Conservation (phyloP, 805 yeast species). For the Soucietia sequanensis region DNA sequence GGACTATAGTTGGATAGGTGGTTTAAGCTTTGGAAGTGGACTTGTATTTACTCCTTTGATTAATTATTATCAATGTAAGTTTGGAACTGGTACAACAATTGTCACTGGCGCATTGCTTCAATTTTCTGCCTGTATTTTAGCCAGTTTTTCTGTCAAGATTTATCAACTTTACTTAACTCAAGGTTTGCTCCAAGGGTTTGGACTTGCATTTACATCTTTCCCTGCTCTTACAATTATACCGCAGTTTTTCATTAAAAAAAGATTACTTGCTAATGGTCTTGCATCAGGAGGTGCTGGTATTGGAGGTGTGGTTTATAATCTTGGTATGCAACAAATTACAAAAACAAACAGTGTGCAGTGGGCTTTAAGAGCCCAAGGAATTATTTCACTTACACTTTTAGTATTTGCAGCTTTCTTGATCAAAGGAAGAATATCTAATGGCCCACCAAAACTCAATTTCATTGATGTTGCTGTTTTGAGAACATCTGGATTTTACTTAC, state of each 20-base stretch:
- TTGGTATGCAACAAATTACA: constrained; percentile 48
- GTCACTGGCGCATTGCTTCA: constrained; percentile 49
- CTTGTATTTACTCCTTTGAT: constrained; percentile 51
- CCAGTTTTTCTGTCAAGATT: constrained; percentile 54
- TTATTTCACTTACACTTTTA: constrained; percentile 20
- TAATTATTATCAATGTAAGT: constrained; percentile 42
- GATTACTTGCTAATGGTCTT: constrained; percentile 54
- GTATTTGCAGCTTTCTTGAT: constrained; percentile 19
- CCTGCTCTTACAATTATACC: constrained; percentile 64
- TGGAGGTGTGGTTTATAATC: constrained; percentile 50
- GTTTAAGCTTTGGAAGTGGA: constrained; percentile 60
- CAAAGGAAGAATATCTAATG: constrained; percentile 11
- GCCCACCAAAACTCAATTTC: constrained; percentile 22
- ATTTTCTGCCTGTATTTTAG: constrained; percentile 56
- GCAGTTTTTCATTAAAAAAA: constrained; percentile 65
- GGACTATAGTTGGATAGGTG: constrained; percentile 69
- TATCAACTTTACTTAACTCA: constrained; percentile 73
- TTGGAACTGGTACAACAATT: constrained; percentile 43
- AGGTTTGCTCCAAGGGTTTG: constrained; percentile 62
- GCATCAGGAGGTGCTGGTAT: constrained; percentile 52
- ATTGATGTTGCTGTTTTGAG: constrained; percentile 42
- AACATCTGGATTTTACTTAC: constrained; percentile 43
- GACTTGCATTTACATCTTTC: constrained; percentile 54
- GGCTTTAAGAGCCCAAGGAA: constrained; percentile 49
- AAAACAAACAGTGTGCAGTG: constrained; percentile 38